These are phyloP conservation scores for Amphicarpaea edgeworthii DNA, from an alignment of 306 rosid species.

Conservation along the genomic window DNA sequence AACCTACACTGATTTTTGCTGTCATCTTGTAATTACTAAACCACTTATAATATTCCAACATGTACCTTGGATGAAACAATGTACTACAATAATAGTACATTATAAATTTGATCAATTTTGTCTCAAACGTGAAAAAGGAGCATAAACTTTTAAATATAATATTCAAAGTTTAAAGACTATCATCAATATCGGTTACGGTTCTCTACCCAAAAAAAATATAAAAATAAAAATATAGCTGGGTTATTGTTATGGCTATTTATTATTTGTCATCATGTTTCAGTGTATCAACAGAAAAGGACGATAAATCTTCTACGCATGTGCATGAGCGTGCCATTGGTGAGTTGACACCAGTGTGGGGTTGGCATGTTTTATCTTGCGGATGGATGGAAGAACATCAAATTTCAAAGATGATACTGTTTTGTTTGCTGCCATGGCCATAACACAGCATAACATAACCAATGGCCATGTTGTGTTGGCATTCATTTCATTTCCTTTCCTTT, in stretches of 20 bases:
- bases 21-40: constrained; percentile 4
- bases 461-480: constrained; percentile 38
- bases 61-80: not conserved
- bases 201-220: too few species aligned
- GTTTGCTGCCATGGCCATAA: constrained; percentile 24
- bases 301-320: not conserved
- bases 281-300: not conserved
- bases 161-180: not conserved
- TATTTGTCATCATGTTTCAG: constrained; percentile 7
- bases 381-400: constrained; percentile 18
- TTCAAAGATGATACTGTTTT: constrained; percentile 11
- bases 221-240: not conserved
- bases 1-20: constrained; percentile 1
- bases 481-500: not conserved
- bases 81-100: not conserved
- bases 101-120: not conserved
- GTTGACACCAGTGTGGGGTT: constrained; percentile 42
- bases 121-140: not conserved
- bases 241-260: not conserved
- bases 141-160: not conserved
- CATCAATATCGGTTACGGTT: too few species aligned
- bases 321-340: constrained; percentile 20
- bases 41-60: not conserved
- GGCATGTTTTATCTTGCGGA: constrained; percentile 24
- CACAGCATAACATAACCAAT: too few species aligned